Evolutionary conservation across 2,329 filamentous ascomycete species (phyloP).

Genomic region (Fusarium piperis): DNA sequence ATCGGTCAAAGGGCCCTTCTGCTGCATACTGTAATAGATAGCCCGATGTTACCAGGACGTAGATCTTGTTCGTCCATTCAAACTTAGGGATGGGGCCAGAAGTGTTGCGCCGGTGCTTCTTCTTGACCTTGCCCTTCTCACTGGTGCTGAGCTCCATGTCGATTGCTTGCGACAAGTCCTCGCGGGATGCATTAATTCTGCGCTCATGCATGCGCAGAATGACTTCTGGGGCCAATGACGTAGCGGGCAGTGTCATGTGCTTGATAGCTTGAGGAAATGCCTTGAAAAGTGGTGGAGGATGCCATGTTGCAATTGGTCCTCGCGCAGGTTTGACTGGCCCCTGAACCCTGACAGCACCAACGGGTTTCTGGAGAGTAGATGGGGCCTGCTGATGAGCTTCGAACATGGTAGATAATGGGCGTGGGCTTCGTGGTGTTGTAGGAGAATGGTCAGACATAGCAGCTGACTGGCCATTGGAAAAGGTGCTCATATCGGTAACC

Average conservation of each 20-base stretch:
- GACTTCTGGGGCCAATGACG: slow-evolving; percentile 73
- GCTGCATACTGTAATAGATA: slow-evolving; percentile 79
- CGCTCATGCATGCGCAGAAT: slow-evolving; percentile 70
- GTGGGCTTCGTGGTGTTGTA: slow-evolving; percentile 35
- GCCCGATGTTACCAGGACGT: slow-evolving; percentile 75
- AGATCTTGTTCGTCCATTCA: slow-evolving; percentile 78
- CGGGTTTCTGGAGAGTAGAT: slow-evolving; percentile 10
- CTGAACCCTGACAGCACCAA: slow-evolving; percentile 18
- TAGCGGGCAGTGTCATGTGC: slow-evolving; percentile 75
- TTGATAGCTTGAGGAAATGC: slow-evolving; percentile 87
- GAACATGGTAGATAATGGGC: slow-evolving; percentile 39
- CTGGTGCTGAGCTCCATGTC: slow-evolving; percentile 15
- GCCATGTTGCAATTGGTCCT: slow-evolving; percentile 61
- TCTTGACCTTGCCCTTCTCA: slow-evolving; percentile 54
- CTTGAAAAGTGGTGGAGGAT: slow-evolving; percentile 82
- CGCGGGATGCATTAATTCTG: slow-evolving; percentile 45
- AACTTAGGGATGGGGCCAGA: slow-evolving; percentile 56
- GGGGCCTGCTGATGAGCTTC: slow-evolving; percentile 31
- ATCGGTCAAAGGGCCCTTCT: slow-evolving; percentile 74
- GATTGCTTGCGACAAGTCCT: slow-evolving; percentile 24
- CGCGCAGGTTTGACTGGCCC: slow-evolving; percentile 36
- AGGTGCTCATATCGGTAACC: slow-evolving; percentile 56
- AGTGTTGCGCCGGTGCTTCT: slow-evolving; percentile 57
- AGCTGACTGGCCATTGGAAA: slow-evolving; percentile 52
- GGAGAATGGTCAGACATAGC: slow-evolving; percentile 50